Base-by-base conservation (phyloP, 805 yeast species). In the Lachancea cidri region DNA sequence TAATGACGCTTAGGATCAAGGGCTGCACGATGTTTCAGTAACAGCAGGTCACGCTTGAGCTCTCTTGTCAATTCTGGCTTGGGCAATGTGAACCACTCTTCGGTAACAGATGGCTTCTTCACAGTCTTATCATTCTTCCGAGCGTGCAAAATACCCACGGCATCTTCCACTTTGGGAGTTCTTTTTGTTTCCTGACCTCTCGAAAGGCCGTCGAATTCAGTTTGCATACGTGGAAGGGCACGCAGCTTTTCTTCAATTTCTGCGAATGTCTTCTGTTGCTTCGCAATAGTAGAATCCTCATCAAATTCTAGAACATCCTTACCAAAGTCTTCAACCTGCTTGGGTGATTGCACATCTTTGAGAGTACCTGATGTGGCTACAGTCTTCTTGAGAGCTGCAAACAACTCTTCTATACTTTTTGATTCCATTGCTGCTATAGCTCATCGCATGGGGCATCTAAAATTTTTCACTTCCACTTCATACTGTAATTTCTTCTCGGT, bases 1-100 rank as follows among this genome's bases (percentile, higher is more conserved):
- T 93, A 93, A 65, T 87, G 96, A 53, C 97, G 76, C 66, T 93
- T 93, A 5, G 97, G 98, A 59, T 93, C 98, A 47, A 93, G 71
- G 7, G 88, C 96, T 42, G 84, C 83, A 64, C 98, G 79, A 67
- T 91, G 86, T 56, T 86, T 81, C 45, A 93, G 70, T 13, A 93
- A 66, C 55, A 79, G 69, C 52, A 93, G 59, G 60, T 93, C 98
- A 44, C 95, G 72, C 55, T 83, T 83, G 16, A 85, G 58, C 36
- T 56, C 53, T 19, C 44, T 48, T 20, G 74, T 72, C 2, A 82
- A 78, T 51, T 84, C 93, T 4, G 81, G 79, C 50, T 77, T 80
- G 22, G 87, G 86, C 74, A 89, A 70, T 38, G 78, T 72, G 54
- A 86, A 89, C 97, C 97, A 89, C 46, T 79, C 87, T 1, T 81